Conservation (phyloP, 2,329 filamentous ascomycete genomes). For the Alternaria conjuncta region DNA sequence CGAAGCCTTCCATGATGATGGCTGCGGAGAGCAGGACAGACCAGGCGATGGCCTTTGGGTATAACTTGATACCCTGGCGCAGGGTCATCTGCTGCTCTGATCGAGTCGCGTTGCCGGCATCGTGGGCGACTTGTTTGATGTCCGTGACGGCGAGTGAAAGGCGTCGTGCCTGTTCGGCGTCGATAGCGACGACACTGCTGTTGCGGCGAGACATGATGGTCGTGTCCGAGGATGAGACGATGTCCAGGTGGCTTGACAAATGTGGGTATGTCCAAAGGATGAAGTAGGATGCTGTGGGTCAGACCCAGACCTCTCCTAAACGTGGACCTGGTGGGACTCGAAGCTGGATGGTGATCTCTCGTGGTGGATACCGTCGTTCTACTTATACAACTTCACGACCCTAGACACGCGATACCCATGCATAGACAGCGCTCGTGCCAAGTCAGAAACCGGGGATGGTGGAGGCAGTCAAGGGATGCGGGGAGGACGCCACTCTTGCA, state of each 20-base stretch:
- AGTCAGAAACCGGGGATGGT: slow-evolving; percentile 22
- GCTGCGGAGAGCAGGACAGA: slow-evolving; percentile 83
- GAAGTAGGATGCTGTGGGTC: slow-evolving; percentile 6
- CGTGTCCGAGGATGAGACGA: slow-evolving; percentile 6
- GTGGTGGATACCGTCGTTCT: slow-evolving; percentile 20
- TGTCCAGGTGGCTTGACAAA: neutral
- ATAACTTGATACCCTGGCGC: slow-evolving; percentile 75
- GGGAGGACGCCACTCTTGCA: slow-evolving; percentile 25
- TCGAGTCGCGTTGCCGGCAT: slow-evolving; percentile 49
- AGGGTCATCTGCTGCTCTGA: slow-evolving; percentile 61
- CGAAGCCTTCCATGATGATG: slow-evolving; percentile 91
- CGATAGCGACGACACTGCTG: slow-evolving; percentile 41
- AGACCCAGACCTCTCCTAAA: slow-evolving; percentile 19
- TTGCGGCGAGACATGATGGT: slow-evolving; percentile 41
- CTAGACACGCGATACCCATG: slow-evolving; percentile 16
- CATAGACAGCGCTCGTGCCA: slow-evolving; percentile 20
- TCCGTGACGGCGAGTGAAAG: slow-evolving; percentile 39
- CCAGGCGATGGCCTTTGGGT: slow-evolving; percentile 87
- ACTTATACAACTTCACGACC: slow-evolving; percentile 28
- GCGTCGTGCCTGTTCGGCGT: slow-evolving; percentile 38
- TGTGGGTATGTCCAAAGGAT: neutral
- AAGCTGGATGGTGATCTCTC: slow-evolving; percentile 18
- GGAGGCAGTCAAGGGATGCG: slow-evolving; percentile 32
- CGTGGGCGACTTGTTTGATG: slow-evolving; percentile 33
- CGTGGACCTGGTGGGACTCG: slow-evolving; percentile 22